Conservation (phyloP, 2,329 filamentous ascomycete genomes). For the Podosphaera aphanis region DNA sequence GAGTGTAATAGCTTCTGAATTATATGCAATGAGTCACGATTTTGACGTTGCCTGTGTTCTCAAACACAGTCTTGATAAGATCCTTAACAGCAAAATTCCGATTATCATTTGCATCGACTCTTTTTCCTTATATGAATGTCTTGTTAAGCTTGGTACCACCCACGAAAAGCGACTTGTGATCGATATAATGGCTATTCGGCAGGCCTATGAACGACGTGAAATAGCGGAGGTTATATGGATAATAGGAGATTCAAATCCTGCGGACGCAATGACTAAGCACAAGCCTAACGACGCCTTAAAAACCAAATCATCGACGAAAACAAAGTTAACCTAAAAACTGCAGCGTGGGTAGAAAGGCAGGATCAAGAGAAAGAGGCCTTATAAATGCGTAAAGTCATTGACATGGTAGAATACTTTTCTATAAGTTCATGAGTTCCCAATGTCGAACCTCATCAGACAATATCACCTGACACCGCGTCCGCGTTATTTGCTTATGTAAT, state of each 20-base stretch:
- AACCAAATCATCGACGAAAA: neutral
- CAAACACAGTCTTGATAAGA: conserved; percentile 1
- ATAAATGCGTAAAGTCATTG: too few relatives aligned
- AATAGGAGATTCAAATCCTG: neutral
- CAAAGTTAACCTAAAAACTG: too few relatives aligned
- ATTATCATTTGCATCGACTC: conserved; percentile 1
- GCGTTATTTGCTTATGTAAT: too few relatives aligned
- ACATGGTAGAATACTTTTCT: too few relatives aligned
- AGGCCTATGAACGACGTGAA: neutral
- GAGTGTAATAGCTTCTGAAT: conserved; percentile 1
- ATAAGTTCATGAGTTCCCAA: too few relatives aligned
- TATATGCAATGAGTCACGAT: conserved; percentile 1
- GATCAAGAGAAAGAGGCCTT: too few relatives aligned
- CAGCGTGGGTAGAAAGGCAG: too few relatives aligned
- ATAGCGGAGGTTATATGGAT: neutral
- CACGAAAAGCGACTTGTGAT: neutral
- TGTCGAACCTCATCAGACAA: too few relatives aligned
- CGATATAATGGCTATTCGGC: neutral
- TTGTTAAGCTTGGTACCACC: too few relatives aligned
- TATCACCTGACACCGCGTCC: too few relatives aligned
- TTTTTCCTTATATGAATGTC: too few relatives aligned
- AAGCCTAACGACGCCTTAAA: neutral
- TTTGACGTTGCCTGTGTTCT: neutral
- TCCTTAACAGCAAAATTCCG: neutral
- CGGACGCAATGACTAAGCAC: neutral